Base-by-base conservation (phyloP, 306 rosid species). In the Mucuna pruriens region DNA sequence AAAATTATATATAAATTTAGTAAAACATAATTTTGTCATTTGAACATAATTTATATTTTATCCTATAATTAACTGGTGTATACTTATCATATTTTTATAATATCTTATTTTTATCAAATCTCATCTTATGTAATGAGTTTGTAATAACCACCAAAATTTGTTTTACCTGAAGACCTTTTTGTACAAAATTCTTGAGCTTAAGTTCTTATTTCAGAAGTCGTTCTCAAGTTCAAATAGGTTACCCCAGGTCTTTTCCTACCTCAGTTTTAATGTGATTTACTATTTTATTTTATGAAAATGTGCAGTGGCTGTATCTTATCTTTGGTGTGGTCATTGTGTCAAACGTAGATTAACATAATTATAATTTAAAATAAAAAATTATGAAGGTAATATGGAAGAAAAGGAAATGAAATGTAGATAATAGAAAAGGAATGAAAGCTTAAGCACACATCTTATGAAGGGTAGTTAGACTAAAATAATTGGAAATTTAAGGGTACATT, bases 121-220 rank as follows among this genome's bases (percentile, higher is more conserved):
- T n/a, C n/a, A n/a, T n/a, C n/a, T n/a, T n/a, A n/a, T n/a, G n/a
- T n/a, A n/a, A n/a, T n/a, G n/a, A n/a, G n/a, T 58, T 25, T 73
- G 40, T 38, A 67, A 34, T 57, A 58, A 25, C 48, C n/a, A 36
- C 31, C 45, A 22, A 29, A 79, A 20, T 77, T 72, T 68, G 23
- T 64, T 84, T 86, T 49, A 22, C 68, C 17, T 75, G 64, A 65
- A 95, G 99, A 92, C 86, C 34, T 85, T 95, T 25, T 95, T 97
- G 99, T 93, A 91, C 90, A 93, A 90, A 87, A 88, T 90, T 85
- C 94, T 95, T 29, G 99, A 91, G 88, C 84, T 95, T 58, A 89
- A 97, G 57, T 86, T 93, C 85, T 83, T 91, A 79, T 90, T 93
- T 84, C 97, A 95, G 87, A 95, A 91, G 79, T 86, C 91, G 9